These are phyloP conservation scores for Aspergillus indologenus DNA, from an alignment of 495 filamentous ascomycete genomes.

Conservation along the genomic window DNA sequence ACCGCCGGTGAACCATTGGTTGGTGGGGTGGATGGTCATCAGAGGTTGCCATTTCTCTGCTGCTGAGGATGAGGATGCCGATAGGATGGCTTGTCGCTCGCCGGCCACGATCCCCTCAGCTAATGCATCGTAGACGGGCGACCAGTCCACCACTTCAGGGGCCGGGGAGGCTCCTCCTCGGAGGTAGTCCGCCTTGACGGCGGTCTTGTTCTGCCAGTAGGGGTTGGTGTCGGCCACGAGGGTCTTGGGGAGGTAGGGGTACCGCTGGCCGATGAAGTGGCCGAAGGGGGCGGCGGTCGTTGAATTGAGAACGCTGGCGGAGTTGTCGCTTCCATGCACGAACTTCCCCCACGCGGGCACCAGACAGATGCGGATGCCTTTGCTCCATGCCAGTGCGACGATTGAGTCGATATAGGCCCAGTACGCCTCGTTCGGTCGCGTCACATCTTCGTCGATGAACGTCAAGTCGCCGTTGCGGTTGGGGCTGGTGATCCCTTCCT, in stretches of 20 bases:
- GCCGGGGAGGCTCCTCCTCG: neutral
- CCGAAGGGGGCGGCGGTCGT: neutral
- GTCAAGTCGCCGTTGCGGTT: constrained; percentile 11
- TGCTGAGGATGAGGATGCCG: neutral
- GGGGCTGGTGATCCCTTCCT: neutral
- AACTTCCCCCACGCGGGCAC: constrained; percentile 8
- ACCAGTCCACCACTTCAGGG: constrained; percentile 1
- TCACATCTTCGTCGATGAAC: constrained; percentile 6
- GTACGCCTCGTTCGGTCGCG: constrained; percentile 7
- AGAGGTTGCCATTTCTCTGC: neutral
- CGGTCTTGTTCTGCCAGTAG: constrained; percentile 9
- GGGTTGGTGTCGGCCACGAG: constrained; percentile 7
- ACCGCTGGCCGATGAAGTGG: constrained; percentile 3
- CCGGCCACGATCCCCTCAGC: neutral
- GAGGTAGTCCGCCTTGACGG: neutral
- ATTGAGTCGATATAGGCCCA: constrained; percentile 10
- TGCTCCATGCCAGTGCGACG: constrained; percentile 9
- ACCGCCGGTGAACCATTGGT: constrained; percentile 11
- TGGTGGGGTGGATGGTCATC: constrained; percentile 9
- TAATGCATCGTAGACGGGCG: constrained; percentile 8
- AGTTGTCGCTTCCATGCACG: neutral
- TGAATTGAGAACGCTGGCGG: no score
- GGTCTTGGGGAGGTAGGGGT: constrained; percentile 8
- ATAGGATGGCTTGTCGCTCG: neutral
- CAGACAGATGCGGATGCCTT: constrained; percentile 7